phyloP scores from a whole-genome alignment of 768 basidiomycete genomes.

The Mycena rosella region DNA sequence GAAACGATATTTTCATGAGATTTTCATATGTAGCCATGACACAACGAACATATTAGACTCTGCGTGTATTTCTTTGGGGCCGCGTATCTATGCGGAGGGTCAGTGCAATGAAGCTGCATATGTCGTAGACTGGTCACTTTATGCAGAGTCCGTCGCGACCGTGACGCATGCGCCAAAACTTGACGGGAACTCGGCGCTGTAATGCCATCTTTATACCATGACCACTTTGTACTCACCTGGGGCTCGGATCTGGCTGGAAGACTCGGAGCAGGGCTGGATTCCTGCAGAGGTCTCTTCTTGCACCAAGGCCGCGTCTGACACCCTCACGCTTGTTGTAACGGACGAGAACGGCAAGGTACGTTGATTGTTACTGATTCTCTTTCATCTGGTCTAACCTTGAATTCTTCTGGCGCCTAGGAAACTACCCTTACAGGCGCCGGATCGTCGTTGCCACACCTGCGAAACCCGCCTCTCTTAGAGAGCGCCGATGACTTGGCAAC shows the following conservation, averaged over 20 bases:
- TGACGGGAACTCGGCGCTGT: conserved; percentile 8
- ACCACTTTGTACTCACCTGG: conserved; percentile 80
- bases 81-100: conserved; percentile 3
- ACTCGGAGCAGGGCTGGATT: conserved; percentile 94
- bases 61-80: conserved; percentile 16
- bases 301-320: conserved; percentile 70
- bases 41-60: conserved; percentile 8
- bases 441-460: conserved; percentile 86
- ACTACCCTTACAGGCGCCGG: conserved; percentile 79
- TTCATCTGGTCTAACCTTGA: conserved; percentile 29
- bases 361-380: conserved; percentile 47
- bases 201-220: conserved; percentile 32
- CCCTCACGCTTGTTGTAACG: conserved; percentile 83
- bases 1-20: not conserved
- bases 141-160: not conserved
- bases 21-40: conserved; percentile 16
- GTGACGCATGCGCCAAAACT: not conserved
- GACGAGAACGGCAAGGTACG: conserved; percentile 90
- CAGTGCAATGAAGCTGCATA: not conserved
- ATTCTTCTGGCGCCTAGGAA: conserved; percentile 63
- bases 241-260: conserved; percentile 90
- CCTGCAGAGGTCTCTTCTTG: conserved; percentile 83
- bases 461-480: conserved; percentile 96
- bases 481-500: conserved; percentile 99
- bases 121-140: too few species aligned